These are phyloP conservation scores for Bipolaris gigantea DNA, from an alignment of 2,329 filamentous ascomycete genomes.

Conservation along the genomic window DNA sequence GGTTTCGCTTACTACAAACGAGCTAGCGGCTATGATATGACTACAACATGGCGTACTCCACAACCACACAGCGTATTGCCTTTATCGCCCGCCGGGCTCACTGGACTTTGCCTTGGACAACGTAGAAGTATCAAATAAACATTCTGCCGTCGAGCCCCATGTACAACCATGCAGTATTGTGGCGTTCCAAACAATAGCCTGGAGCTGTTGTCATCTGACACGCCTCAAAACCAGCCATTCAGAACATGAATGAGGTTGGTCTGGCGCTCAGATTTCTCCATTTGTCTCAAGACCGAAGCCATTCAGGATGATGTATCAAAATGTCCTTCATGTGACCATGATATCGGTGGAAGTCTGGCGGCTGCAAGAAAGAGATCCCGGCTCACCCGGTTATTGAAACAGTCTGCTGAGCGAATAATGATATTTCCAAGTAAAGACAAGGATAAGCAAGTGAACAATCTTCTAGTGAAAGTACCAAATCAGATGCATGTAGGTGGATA, in stretches of 20 bases:
- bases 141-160: background rate
- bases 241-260: background rate
- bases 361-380: constrained; percentile 17
- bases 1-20: too few species aligned
- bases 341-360: constrained; percentile 14
- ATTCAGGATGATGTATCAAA: constrained; percentile 1
- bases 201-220: background rate
- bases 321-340: constrained; percentile 2
- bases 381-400: constrained; percentile 8
- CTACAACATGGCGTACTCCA: too few species aligned
- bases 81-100: background rate
- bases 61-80: too few species aligned
- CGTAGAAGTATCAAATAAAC: background rate
- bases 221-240: background rate
- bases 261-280: background rate
- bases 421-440: constrained; percentile 12
- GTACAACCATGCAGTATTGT: constrained; percentile 1
- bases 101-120: background rate
- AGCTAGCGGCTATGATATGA: too few species aligned
- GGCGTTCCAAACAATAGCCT: background rate
- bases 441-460: constrained; percentile 8
- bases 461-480: constrained; percentile 18
- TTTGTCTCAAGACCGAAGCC: background rate
- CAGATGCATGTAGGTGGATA: constrained; percentile 9
- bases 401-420: constrained; percentile 18